A percentile compares a stretch with the other conserved stretches of the same genome.
These are phyloP conservation scores for Mycogone perniciosa DNA, from an alignment of 2,329 filamentous ascomycete species.

Conservation along the genomic window DNA sequence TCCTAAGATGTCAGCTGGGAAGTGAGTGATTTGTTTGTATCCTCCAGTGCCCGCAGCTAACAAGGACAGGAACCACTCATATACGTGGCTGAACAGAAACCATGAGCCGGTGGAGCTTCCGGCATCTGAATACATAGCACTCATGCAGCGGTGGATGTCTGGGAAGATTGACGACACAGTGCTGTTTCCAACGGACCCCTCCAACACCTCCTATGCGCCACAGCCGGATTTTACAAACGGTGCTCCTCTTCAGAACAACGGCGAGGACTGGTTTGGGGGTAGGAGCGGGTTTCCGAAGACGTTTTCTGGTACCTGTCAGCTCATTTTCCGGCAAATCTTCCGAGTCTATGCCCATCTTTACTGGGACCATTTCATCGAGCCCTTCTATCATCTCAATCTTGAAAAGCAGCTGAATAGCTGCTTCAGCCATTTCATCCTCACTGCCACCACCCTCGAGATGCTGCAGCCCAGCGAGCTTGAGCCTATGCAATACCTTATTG, in stretches of 20 bases:
- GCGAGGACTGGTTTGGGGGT: slow-evolving; percentile 73
- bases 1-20: slow-evolving; percentile 87
- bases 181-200: slow-evolving; percentile 79
- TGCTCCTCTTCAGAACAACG: slow-evolving; percentile 49
- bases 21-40: slow-evolving; percentile 51
- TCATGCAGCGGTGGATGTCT: slow-evolving; percentile 90
- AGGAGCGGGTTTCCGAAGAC: slow-evolving; percentile 79
- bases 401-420: slow-evolving; percentile 74
- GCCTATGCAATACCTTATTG: slow-evolving; percentile 85
- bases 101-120: slow-evolving; percentile 80
- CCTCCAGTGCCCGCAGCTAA: neutral
- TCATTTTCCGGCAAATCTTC: slow-evolving; percentile 93
- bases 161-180: slow-evolving; percentile 80
- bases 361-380: slow-evolving; percentile 81
- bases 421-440: slow-evolving; percentile 73
- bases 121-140: slow-evolving; percentile 81
- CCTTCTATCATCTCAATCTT: slow-evolving; percentile 69
- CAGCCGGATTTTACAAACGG: slow-evolving; percentile 46
- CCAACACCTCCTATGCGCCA: slow-evolving; percentile 53
- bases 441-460: slow-evolving; percentile 69
- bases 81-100: slow-evolving; percentile 64
- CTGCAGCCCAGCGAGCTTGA: slow-evolving; percentile 79
- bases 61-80: slow-evolving; percentile 62
- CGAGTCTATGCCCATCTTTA: slow-evolving; percentile 93
- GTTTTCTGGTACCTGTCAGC: slow-evolving; percentile 78